Evolutionary conservation across 106 monocot species (phyloP), one percentile per base, ranked within the genome.

Genomic region (Allium fistulosum): DNA sequence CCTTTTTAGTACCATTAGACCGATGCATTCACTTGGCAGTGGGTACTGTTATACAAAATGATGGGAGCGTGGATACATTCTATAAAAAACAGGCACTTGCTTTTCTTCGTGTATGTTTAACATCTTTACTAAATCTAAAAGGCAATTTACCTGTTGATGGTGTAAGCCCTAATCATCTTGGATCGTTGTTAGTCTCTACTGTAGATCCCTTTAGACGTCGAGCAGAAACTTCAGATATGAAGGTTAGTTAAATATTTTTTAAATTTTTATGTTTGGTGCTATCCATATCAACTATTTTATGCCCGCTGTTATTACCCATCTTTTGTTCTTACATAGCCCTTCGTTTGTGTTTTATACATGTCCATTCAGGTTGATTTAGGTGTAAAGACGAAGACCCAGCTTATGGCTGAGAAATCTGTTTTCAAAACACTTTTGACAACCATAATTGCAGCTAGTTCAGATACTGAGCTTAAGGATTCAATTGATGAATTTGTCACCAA

Each of bases 301-400:
- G 14, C 49, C 10, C 27, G 13, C 17, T 26, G 50, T 51, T 52
- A 7, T 9, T 49, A 17, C 18, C 4, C 45, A 46, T 65, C 11
- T 46, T 65, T 65, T 4, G 46, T 2, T 15, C 65, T 65, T 65
- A 15, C 10, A 1, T 65, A 48, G n/a, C 49, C 37, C 37, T 37
- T 37, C 37, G 37, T 37, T 37, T 37, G 2, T 37, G 37, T 48
- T 65, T 49, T 65, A 18, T 16, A 65, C 49, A 46, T 9, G 15
- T 65, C 16, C 18, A 49, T 65, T n/a, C 77, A 99, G 99, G 85
- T 82, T 71, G 99, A 99, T 78, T 81, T 99, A 72, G 99, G 99
- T 65, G 93, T 93, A 69, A 99, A 99, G 82, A 99, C 99, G 64
- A 99, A 99, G 67, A 99, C 89, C 27, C 97, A 99, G 73, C 84